Conservation (phyloP, 2,329 filamentous ascomycete genomes). For the Fusarium foetens region DNA sequence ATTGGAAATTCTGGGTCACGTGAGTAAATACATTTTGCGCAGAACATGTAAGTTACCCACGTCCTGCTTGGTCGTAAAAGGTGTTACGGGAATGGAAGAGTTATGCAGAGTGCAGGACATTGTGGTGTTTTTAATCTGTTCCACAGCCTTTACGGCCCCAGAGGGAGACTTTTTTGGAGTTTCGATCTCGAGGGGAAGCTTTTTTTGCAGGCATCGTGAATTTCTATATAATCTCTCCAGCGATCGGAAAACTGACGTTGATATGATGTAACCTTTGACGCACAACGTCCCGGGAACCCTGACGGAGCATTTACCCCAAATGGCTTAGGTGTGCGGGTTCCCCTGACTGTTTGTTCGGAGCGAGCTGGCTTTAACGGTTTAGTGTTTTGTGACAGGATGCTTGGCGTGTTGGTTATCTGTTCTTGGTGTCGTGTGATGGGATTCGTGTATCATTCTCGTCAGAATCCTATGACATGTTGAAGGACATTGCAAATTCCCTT, state of each 20-base stretch:
- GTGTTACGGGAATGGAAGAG: not conserved
- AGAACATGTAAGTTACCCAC: not conserved
- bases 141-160: not conserved
- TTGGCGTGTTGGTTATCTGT: not conserved
- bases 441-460: not conserved
- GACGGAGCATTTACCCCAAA: not conserved
- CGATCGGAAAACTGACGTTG: not conserved
- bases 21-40: not conserved
- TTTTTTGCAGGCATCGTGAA: not conserved
- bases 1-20: not conserved
- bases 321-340: not conserved
- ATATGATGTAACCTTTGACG: slow-evolving; percentile 1
- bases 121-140: not conserved
- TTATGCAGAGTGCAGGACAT: not conserved
- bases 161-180: not conserved
- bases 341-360: not conserved
- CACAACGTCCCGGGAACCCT: not conserved
- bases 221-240: slow-evolving; percentile 1
- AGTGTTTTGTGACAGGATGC: not conserved
- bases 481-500: not conserved
- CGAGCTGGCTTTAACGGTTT: not conserved
- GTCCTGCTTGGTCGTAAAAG: not conserved
- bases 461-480: not conserved
- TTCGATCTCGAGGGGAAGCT: not conserved
- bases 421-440: not conserved